These are phyloP conservation scores for Thalassiosira livingstoniorum DNA, from an alignment of 352 stramenopile species.

Conservation along the genomic window DNA sequence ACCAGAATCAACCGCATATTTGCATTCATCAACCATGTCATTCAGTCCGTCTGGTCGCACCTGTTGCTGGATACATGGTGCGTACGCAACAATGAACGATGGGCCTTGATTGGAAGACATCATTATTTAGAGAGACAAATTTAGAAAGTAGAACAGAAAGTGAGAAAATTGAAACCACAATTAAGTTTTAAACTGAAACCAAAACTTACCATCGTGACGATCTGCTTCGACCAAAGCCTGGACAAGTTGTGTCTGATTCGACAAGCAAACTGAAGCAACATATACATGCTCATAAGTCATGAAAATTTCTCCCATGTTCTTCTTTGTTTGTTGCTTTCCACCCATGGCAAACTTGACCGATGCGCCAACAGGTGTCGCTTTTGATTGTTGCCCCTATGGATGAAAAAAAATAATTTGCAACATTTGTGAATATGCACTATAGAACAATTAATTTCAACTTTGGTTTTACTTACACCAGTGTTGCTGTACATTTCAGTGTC, in stretches of 20 bases:
- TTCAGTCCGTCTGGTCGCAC: constrained; percentile 57
- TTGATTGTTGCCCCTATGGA: constrained; percentile 67
- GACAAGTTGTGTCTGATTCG: constrained; percentile 86
- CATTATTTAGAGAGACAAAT: too few relatives aligned
- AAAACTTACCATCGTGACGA: constrained; percentile 89
- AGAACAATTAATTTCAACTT: neutral
- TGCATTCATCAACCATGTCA: constrained; percentile 88
- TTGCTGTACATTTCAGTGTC: constrained; percentile 85
- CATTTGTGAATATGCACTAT: neutral
- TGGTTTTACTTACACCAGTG: constrained; percentile 54
- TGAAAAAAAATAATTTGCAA: neutral
- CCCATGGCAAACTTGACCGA: constrained; percentile 76
- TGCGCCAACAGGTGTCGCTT: constrained; percentile 75
- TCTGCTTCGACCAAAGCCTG: constrained; percentile 91
- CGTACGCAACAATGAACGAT: constrained; percentile 91
- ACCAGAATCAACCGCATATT: constrained; percentile 88
- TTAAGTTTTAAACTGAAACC: too few relatives aligned
- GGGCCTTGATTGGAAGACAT: too few relatives aligned
- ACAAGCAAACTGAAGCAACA: constrained; percentile 90
- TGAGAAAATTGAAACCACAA: too few relatives aligned
- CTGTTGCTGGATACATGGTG: constrained; percentile 86
- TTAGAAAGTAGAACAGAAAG: too few relatives aligned
- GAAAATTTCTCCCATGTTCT: constrained; percentile 91
- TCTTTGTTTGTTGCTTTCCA: constrained; percentile 89
- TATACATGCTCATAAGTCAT: constrained; percentile 95